A percentile compares a stretch with the other conserved stretches of the same genome.
Conservation (phyloP, 2,329 filamentous ascomycete species). For the Thielaviopsis ethacetica region DNA sequence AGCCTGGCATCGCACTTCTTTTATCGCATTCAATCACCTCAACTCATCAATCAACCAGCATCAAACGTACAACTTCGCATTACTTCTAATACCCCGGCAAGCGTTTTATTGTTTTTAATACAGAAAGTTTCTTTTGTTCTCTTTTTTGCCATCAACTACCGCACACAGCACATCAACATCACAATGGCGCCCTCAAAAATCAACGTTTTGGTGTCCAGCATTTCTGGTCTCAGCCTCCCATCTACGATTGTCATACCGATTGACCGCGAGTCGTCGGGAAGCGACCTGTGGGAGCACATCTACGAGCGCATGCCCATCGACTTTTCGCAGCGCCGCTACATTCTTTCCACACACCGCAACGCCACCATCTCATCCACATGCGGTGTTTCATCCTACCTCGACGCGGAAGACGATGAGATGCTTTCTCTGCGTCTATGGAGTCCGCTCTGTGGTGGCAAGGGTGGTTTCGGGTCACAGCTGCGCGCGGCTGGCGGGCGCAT, state of each 20-base stretch:
- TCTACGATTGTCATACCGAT: conserved; percentile 69
- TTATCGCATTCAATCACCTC: no score
- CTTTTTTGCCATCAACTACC: no score
- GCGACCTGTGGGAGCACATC: conserved; percentile 48
- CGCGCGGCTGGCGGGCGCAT: conserved; percentile 94
- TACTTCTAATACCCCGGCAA: no score
- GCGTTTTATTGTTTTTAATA: no score
- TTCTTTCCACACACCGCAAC: conserved; percentile 71
- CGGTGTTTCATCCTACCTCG: conserved; percentile 46
- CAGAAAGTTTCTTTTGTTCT: no score
- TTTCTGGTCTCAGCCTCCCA: conserved; percentile 67
- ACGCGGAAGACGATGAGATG: conserved; percentile 43
- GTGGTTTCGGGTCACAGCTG: conserved; percentile 92
- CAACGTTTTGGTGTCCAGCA: conserved; percentile 74
- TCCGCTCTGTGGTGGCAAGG: conserved; percentile 81
- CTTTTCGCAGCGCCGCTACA: conserved; percentile 37
- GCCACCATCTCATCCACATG: conserved; percentile 45
- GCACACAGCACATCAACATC: background rate
- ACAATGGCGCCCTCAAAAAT: conserved; percentile 42
- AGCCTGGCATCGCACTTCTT: no score
- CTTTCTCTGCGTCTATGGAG: conserved; percentile 67
- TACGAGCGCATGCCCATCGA: conserved; percentile 40
- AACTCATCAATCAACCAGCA: no score
- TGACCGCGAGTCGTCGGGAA: conserved; percentile 44
- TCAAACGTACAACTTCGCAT: no score